A percentile compares a stretch with the other conserved stretches of the same genome.
Evolutionary conservation across 2,329 filamentous ascomycete species (phyloP).

Genomic region (Ilyonectria robusta): DNA sequence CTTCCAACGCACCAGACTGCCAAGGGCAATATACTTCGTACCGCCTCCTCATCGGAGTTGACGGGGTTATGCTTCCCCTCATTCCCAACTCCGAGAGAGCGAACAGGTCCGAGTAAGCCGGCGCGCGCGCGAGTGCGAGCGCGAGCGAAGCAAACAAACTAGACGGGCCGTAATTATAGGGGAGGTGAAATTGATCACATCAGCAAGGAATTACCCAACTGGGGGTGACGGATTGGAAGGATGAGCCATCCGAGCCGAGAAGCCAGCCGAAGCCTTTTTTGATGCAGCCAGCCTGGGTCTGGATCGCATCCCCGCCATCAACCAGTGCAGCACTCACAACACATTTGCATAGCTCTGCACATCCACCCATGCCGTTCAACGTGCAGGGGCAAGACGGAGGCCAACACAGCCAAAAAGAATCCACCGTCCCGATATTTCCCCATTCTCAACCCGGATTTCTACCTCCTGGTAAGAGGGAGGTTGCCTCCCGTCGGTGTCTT

Average conservation of each 20-base stretch:
- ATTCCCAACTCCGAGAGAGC: neutral
- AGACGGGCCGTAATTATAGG: constrained; percentile 2
- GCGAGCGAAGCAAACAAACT: constrained; percentile 1
- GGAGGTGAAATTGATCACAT: constrained; percentile 35
- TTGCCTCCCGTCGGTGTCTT: constrained; percentile 8
- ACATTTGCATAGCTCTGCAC: neutral
- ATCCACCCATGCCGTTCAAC: constrained; percentile 12
- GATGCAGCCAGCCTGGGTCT: constrained; percentile 24
- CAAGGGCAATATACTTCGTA: neutral
- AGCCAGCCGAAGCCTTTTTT: constrained; percentile 28
- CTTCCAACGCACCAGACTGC: neutral
- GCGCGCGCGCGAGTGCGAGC: constrained; percentile 8
- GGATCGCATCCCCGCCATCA: constrained; percentile 4
- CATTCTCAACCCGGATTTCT: constrained; percentile 11
- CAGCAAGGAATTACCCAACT: constrained; percentile 31
- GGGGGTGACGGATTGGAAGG: constrained; percentile 17
- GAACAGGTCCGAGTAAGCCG: constrained; percentile 23
- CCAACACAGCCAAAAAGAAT: constrained; percentile 11
- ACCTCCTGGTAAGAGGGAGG: constrained; percentile 20
- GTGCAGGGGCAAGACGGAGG: constrained; percentile 21
- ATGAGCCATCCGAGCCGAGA: constrained; percentile 32
- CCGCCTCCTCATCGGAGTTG: constrained; percentile 17
- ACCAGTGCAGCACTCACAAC: constrained; percentile 4
- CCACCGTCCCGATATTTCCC: constrained; percentile 17
- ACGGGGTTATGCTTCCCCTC: constrained; percentile 17